These are phyloP conservation scores for Elsinoe fawcettii DNA, from an alignment of 2,329 filamentous ascomycete genomes.

Conservation along the genomic window DNA sequence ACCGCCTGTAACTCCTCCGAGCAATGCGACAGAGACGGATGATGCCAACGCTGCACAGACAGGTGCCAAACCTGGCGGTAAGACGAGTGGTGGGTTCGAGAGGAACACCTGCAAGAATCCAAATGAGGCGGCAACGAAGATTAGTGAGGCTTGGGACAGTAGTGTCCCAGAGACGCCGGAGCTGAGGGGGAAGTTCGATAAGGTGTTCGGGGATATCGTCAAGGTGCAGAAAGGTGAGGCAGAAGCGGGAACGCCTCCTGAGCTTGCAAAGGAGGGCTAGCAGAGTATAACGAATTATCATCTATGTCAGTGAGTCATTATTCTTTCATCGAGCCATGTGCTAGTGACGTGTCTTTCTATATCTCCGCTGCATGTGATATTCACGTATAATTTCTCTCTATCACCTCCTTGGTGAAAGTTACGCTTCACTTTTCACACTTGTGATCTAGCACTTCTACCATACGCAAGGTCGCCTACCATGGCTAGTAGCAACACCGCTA, in stretches of 20 bases:
- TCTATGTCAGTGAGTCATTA: not conserved
- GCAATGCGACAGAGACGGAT: not conserved
- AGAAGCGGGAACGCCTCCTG: not conserved
- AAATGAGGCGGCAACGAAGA: not conserved
- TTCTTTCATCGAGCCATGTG: no score
- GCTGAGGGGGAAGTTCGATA: not conserved
- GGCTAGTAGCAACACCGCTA: no score
- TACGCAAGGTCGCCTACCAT: no score
- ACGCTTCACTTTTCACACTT: no score
- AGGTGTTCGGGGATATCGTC: not conserved
- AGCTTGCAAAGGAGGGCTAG: no score
- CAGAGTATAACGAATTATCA: no score
- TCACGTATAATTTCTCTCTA: no score
- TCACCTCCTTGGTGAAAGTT: no score
- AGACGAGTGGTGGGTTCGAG: not conserved
- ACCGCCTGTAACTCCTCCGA: not conserved
- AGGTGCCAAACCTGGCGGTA: no score
- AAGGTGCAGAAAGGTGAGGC: not conserved
- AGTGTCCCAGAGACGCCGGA: slow-evolving; percentile 1
- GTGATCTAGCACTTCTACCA: no score
- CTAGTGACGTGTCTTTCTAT: no score
- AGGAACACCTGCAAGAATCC: not conserved
- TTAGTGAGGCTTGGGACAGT: not conserved
- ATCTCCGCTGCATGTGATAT: no score
- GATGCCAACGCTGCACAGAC: not conserved